Conservation (phyloP, 768 basidiomycete species). For the Tremella yokohamensis region DNA sequence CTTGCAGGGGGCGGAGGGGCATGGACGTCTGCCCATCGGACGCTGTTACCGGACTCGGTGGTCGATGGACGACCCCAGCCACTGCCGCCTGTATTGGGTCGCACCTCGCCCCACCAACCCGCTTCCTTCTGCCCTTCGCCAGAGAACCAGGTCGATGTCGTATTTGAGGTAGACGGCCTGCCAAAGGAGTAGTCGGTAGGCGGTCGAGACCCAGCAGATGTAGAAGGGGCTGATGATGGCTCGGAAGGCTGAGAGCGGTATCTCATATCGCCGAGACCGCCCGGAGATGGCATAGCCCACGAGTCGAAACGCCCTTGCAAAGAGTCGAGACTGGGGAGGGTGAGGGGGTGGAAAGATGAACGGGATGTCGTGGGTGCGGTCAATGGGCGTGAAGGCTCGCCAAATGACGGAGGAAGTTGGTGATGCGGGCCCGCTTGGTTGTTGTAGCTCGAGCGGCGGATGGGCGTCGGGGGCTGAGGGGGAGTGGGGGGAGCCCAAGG, state of each 20-base stretch:
- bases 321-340: background rate
- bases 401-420: background rate
- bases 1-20: background rate
- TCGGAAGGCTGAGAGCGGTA: conserved; percentile 2
- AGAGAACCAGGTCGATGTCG: conserved; percentile 10
- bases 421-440: background rate
- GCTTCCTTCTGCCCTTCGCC: conserved; percentile 53
- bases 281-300: background rate
- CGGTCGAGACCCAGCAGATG: conserved; percentile 14
- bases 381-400: background rate
- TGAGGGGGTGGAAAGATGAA: background rate
- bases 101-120: conserved; percentile 42
- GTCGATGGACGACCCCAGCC: background rate
- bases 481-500: background rate
- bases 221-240: conserved; percentile 23
- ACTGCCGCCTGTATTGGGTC: background rate
- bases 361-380: background rate
- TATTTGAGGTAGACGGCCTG: conserved; percentile 17
- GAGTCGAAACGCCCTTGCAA: background rate
- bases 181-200: conserved; percentile 33
- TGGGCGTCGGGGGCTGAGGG: background rate
- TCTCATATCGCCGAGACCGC: background rate
- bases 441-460: conserved; percentile 2
- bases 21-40: background rate
- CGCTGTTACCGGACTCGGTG: background rate